Evolutionary conservation across 352 stramenopile species (phyloP).

Genomic region (Phytophthora rubi): DNA sequence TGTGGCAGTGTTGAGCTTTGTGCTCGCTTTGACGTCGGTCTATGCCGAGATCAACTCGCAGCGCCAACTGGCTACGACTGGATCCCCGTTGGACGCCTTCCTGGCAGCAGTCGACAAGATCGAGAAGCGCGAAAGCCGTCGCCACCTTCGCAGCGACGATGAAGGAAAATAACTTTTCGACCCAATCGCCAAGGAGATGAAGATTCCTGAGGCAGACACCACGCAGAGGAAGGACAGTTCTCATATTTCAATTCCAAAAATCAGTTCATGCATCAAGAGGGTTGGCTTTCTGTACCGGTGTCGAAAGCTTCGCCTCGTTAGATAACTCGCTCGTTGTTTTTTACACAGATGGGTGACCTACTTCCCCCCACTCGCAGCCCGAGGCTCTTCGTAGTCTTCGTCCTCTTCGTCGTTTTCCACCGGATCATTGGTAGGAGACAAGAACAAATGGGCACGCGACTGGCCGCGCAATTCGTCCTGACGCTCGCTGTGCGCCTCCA

Average conservation of each 20-base stretch:
- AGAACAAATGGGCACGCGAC: constrained; percentile 33
- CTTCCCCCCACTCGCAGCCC: constrained; percentile 30
- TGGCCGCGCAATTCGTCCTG: constrained; percentile 23
- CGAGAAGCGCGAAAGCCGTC: neutral
- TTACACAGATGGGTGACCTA: constrained; percentile 17
- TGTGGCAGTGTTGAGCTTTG: constrained; percentile 15
- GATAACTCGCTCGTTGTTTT: constrained; percentile 8
- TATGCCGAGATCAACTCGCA: constrained; percentile 1
- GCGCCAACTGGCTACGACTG: neutral
- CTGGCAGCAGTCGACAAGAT: constrained; percentile 11
- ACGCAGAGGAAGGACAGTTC: neutral
- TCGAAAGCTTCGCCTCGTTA: neutral
- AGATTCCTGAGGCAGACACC: neutral
- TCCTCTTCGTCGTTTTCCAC: constrained; percentile 28
- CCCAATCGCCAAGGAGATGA: constrained; percentile 13
- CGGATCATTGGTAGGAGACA: constrained; percentile 18
- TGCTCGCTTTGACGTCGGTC: constrained; percentile 5
- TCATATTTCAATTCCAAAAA: constrained; percentile 21
- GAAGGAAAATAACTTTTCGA: constrained; percentile 6
- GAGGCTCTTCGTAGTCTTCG: constrained; percentile 30
- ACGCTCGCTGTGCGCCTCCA: constrained; percentile 58
- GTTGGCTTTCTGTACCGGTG: neutral
- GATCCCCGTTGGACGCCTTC: constrained; percentile 6
- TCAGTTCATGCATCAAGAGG: constrained; percentile 5
- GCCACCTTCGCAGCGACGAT: constrained; percentile 10